phyloP scores from a whole-genome alignment of 306 rosid species.

The Cercis canadensis region DNA sequence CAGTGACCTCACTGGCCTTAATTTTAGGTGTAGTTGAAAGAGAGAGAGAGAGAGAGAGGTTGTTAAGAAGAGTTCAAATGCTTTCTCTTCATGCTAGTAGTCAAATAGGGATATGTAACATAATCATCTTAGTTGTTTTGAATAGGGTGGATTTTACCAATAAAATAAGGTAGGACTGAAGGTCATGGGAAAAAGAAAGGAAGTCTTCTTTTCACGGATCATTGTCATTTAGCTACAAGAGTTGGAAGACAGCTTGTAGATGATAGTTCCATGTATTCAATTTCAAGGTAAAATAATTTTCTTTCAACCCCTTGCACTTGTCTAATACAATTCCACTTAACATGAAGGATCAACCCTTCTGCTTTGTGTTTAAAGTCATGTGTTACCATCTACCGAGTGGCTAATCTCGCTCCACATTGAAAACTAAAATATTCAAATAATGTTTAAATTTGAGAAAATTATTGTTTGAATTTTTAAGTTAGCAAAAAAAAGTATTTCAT shows the following conservation, averaged over 20 bases:
- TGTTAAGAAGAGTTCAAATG: neutral
- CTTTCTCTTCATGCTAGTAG: neutral
- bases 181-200: neutral
- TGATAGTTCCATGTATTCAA: constrained; percentile 5
- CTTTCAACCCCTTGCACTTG: neutral
- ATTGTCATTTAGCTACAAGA: neutral
- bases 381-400: no score
- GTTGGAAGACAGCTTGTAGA: neutral
- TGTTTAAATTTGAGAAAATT: no score
- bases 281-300: constrained; percentile 12
- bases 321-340: no score
- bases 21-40: constrained; percentile 5
- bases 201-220: neutral
- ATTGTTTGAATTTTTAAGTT: no score
- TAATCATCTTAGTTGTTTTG: neutral
- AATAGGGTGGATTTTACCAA: neutral
- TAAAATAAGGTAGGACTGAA: constrained; percentile 1
- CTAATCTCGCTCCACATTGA: no score
- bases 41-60: no score
- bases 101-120: constrained; percentile 21
- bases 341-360: no score
- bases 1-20: neutral
- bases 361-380: no score
- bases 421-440: no score
- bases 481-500: no score